These are phyloP conservation scores for Salix purpurea DNA, from an alignment of 345 rosid genomes.

Conservation along the genomic window DNA sequence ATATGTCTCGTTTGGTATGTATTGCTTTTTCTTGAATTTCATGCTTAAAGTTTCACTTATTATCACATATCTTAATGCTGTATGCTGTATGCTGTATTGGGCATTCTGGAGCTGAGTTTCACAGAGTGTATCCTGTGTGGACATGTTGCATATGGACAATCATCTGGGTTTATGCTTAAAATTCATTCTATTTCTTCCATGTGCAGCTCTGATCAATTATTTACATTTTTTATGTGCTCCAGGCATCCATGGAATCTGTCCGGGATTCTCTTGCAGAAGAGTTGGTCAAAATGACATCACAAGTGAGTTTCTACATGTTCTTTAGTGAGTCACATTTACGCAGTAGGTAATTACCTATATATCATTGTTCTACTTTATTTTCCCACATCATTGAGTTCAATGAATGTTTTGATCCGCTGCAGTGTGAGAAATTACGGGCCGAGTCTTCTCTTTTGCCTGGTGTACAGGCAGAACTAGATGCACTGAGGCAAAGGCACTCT, in stretches of 20 bases:
- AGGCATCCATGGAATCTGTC: conserved; percentile 93
- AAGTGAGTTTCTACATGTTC: conserved; percentile 39
- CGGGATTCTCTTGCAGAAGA: conserved; percentile 98
- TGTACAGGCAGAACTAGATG: conserved; percentile 84
- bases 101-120: not conserved
- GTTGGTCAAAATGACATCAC: conserved; percentile 88
- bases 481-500: conserved; percentile 84
- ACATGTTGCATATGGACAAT: not conserved
- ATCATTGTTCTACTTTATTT: not conserved
- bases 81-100: not conserved
- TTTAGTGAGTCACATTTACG: not conserved
- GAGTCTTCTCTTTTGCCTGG: conserved; percentile 77
- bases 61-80: not conserved
- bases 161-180: not conserved
- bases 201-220: conserved; percentile 3
- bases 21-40: conserved; percentile 11
- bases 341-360: not conserved
- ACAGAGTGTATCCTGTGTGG: not conserved
- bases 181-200: not conserved
- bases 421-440: conserved; percentile 83
- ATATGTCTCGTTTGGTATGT: conserved; percentile 93
- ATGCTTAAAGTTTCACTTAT: not conserved
- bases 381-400: not conserved
- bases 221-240: conserved; percentile 12
- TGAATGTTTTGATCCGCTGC: conserved; percentile 25